These are phyloP conservation scores for Quercus phellos DNA, from an alignment of 331 rosid species.

Conservation along the genomic window DNA sequence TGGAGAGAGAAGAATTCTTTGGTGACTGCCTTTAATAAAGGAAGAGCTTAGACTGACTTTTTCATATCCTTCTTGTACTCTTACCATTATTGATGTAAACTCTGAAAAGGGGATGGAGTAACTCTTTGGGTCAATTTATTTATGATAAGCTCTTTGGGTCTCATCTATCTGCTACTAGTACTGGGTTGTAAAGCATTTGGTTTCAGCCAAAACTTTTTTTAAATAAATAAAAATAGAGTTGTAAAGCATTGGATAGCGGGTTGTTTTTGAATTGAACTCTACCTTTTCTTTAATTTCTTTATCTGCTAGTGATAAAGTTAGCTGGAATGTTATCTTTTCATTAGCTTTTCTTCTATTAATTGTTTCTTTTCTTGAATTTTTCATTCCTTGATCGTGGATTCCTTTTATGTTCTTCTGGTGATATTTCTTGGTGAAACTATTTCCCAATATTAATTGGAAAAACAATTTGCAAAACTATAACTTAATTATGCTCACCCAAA, in stretches of 20 bases:
- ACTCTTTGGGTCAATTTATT: no score
- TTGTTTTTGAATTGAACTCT: background rate
- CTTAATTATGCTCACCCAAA: background rate
- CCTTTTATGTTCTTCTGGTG: background rate
- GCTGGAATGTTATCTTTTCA: background rate
- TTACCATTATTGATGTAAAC: background rate
- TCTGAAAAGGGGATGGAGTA: background rate
- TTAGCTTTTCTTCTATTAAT: background rate
- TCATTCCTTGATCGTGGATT: background rate
- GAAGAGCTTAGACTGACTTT: constrained; percentile 8
- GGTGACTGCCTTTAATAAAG: constrained; percentile 23
- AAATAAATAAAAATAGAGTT: background rate
- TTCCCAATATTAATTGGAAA: background rate
- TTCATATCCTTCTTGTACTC: background rate
- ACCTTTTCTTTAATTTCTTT: no score
- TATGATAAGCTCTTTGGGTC: background rate
- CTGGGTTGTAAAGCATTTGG: background rate
- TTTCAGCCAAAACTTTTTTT: background rate
- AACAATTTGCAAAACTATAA: background rate
- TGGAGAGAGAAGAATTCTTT: constrained; percentile 2
- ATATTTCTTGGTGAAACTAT: background rate
- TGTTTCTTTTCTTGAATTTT: background rate
- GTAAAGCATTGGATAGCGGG: background rate
- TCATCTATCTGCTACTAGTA: background rate
- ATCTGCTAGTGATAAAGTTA: background rate